Percentiles rank a stretch among this genome's conserved stretches.
phyloP scores from a whole-genome alignment of 2,329 filamentous ascomycete species.

The Colletotrichum lentis region DNA sequence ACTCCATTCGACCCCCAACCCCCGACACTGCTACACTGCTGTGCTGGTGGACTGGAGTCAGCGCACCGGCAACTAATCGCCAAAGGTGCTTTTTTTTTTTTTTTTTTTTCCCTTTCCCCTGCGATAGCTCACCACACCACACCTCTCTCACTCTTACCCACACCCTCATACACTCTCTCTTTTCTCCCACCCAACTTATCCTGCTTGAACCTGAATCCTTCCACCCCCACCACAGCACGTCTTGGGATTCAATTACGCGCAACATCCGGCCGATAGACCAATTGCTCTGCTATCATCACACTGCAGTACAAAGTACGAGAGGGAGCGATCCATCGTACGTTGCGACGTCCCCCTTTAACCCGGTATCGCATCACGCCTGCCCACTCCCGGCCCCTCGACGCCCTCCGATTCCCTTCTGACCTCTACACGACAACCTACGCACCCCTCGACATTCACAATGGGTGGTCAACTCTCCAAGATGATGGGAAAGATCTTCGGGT shows the following conservation, averaged over 20 bases:
- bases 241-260: slow-evolving; percentile 13
- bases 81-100: slow-evolving; percentile 24
- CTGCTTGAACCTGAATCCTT: neutral
- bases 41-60: slow-evolving; percentile 4
- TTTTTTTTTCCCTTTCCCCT: neutral
- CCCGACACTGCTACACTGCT: slow-evolving; percentile 15
- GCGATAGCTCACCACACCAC: slow-evolving; percentile 20
- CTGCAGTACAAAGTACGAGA: neutral
- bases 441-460: slow-evolving; percentile 65
- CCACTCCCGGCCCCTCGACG: slow-evolving; percentile 2
- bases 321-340: slow-evolving; percentile 19
- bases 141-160: slow-evolving; percentile 1
- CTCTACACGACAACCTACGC: slow-evolving; percentile 11
- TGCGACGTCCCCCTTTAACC: slow-evolving; percentile 25
- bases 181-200: neutral
- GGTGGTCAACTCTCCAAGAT: slow-evolving; percentile 93
- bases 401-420: slow-evolving; percentile 19
- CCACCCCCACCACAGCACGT: slow-evolving; percentile 7
- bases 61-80: slow-evolving; percentile 25
- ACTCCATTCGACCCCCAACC: slow-evolving; percentile 36
- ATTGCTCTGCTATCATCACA: neutral
- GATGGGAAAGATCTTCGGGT: slow-evolving; percentile 98
- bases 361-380: slow-evolving; percentile 12
- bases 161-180: slow-evolving; percentile 20
- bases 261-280: neutral